A percentile compares a stretch with the other conserved stretches of the same genome.
Evolutionary conservation across 352 stramenopile species (phyloP).

Genomic region (Globisporangium perplexum): DNA sequence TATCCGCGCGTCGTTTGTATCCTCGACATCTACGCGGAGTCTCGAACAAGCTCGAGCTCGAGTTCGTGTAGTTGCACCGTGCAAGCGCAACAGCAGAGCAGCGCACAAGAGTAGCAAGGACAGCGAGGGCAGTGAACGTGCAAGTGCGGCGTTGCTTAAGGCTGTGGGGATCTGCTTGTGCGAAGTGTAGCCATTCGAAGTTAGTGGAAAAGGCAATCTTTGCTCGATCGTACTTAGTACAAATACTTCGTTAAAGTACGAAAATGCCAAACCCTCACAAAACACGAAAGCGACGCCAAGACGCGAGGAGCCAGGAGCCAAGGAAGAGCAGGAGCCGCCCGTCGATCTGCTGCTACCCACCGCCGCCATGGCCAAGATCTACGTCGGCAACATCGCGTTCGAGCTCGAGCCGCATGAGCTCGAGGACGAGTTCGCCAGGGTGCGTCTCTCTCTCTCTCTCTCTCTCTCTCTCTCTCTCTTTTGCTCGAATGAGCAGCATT

Average conservation of each 20-base stretch:
- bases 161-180: no score
- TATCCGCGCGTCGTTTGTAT: no score
- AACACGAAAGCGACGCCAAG: not conserved
- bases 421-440: slow-evolving; percentile 43
- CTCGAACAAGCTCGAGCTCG: no score
- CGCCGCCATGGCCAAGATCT: slow-evolving; percentile 53
- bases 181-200: slow-evolving; percentile 1
- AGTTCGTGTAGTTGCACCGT: no score
- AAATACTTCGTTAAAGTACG: not conserved
- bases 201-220: not conserved
- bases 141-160: no score
- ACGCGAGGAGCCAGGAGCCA: not conserved
- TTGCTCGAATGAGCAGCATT: not conserved
- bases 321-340: not conserved
- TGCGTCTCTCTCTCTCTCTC: slow-evolving; percentile 6
- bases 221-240: not conserved
- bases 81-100: no score
- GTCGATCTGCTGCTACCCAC: slow-evolving; percentile 6
- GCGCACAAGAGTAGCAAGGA: no score
- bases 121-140: no score
- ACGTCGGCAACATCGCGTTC: slow-evolving; percentile 60
- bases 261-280: not conserved
- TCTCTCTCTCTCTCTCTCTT: slow-evolving; percentile 8
- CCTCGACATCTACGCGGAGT: no score
- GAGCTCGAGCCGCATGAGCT: slow-evolving; percentile 36